Percentiles rank a stretch among this genome's conserved stretches.
Conservation (phyloP, 2,329 filamentous ascomycete species). For the Botrytis hyacinthi region DNA sequence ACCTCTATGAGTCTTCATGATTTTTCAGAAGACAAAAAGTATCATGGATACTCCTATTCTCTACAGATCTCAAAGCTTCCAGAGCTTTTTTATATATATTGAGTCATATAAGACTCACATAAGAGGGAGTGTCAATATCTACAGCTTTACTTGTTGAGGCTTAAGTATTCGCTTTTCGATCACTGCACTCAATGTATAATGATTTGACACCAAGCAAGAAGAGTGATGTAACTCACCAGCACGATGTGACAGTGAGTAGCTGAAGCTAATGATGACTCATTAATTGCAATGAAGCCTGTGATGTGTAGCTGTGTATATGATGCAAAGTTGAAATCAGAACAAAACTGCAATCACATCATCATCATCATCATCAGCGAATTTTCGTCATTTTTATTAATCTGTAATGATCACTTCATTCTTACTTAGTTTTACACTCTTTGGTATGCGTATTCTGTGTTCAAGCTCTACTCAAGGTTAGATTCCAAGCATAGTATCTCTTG, state of each 20-base stretch:
- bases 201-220: background rate
- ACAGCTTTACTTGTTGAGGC: no score
- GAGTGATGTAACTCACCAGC: background rate
- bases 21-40: background rate
- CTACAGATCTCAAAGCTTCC: background rate
- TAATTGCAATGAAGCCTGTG: background rate
- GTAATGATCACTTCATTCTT: background rate
- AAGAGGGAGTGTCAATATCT: no score
- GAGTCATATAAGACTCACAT: background rate
- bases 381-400: background rate
- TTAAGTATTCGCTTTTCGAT: background rate
- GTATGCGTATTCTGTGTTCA: background rate
- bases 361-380: background rate
- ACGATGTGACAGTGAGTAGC: background rate
- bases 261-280: no score
- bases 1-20: background rate
- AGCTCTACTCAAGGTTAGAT: fast-evolving
- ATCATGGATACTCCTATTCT: background rate
- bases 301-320: background rate
- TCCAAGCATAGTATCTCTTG: no score
- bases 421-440: no score
- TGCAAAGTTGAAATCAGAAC: background rate
- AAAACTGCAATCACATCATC: background rate
- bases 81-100: background rate
- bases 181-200: background rate